Evolutionary conservation across 352 stramenopile genomes (phyloP).

Genomic region (Pythium myriotylum): DNA sequence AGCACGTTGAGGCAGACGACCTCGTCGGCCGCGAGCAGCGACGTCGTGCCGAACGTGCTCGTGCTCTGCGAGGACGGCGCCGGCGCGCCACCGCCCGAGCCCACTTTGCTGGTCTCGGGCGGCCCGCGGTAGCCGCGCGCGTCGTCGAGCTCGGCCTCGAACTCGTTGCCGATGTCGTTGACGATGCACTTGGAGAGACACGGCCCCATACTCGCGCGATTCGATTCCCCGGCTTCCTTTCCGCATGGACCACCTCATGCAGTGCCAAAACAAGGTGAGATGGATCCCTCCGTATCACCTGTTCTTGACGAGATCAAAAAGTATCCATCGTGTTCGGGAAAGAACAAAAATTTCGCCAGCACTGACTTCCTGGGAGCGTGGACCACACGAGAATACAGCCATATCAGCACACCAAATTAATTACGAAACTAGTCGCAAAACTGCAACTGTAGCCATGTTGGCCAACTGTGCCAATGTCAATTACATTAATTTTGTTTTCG

Average conservation of each 20-base stretch:
- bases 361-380: constrained; percentile 23
- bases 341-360: background rate
- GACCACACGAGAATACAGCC: constrained; percentile 4
- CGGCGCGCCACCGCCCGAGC: constrained; percentile 3
- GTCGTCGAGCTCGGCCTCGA: constrained; percentile 85
- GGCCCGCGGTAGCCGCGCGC: constrained; percentile 51
- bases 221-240: too few species aligned
- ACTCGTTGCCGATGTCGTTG: constrained; percentile 82
- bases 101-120: constrained; percentile 35
- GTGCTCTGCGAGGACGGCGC: constrained; percentile 13
- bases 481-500: constrained; percentile 6
- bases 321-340: background rate
- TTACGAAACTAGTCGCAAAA: background rate
- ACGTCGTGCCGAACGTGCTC: constrained; percentile 67
- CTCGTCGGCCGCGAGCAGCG: constrained; percentile 80
- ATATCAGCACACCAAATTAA: too few species aligned
- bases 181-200: constrained; percentile 87
- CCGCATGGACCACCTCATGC: background rate
- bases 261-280: background rate
- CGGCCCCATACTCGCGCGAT: constrained; percentile 81
- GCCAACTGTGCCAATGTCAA: too few species aligned
- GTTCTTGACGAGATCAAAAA: background rate
- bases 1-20: constrained; percentile 81
- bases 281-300: background rate
- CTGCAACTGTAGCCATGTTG: constrained; percentile 6